These are phyloP conservation scores for Aspergillus calidoustus DNA, from an alignment of 2,329 filamentous ascomycete species.

Conservation along the genomic window DNA sequence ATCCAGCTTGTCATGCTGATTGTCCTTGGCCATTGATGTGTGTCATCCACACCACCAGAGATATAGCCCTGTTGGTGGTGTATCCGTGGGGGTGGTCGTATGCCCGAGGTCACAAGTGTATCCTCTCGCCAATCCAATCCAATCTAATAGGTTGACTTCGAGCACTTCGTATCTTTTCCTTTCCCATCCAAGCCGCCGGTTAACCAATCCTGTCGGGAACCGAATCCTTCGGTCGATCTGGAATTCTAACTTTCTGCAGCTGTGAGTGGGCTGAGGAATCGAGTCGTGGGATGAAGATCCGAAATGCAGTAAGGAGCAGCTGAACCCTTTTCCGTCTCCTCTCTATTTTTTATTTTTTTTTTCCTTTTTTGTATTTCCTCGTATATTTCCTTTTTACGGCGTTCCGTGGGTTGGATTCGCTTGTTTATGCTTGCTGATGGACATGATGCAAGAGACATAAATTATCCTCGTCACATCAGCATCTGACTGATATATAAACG, in stretches of 20 bases:
- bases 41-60: too few relatives aligned
- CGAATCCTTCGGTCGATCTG: slow-evolving; percentile 9
- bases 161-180: too few relatives aligned
- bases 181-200: too few relatives aligned
- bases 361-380: too few relatives aligned
- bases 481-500: too few relatives aligned
- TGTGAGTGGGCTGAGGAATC: not conserved
- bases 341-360: not conserved
- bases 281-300: too few relatives aligned
- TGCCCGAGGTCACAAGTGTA: too few relatives aligned
- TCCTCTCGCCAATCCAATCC: too few relatives aligned
- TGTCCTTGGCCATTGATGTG: too few relatives aligned
- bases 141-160: too few relatives aligned
- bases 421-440: not conserved
- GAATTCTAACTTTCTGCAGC: slow-evolving; percentile 2
- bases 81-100: too few relatives aligned
- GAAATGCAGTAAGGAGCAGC: not conserved
- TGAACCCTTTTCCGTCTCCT: not conserved
- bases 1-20: not conserved
- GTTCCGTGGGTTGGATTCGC: not conserved
- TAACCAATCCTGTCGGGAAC: not conserved
- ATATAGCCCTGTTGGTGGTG: too few relatives aligned
- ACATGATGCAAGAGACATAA: not conserved
- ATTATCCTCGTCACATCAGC: not conserved
- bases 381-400: not conserved